These are phyloP conservation scores for Hypomyces rosellus DNA, from an alignment of 2,329 filamentous ascomycete species.

Conservation along the genomic window DNA sequence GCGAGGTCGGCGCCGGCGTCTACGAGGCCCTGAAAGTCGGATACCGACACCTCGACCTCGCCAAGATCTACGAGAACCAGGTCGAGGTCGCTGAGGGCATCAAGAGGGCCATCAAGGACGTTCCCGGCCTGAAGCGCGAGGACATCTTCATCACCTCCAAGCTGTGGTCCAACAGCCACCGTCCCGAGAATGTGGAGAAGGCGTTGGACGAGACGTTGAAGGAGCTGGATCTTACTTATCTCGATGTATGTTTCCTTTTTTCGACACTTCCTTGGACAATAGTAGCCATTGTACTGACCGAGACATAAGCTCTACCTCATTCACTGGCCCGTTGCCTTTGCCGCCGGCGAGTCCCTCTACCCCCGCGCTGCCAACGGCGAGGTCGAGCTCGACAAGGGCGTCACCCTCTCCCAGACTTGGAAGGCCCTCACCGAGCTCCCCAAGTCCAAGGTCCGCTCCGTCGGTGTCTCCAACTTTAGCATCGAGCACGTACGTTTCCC, in stretches of 20 bases:
- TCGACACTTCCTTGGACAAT: too few species aligned
- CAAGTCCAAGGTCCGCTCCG: constrained; percentile 56
- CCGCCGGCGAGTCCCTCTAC: constrained; percentile 36
- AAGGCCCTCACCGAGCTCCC: constrained; percentile 50
- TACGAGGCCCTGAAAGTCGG: constrained; percentile 56
- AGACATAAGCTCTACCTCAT: constrained; percentile 49
- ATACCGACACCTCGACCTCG: constrained; percentile 55
- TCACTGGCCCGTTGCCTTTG: constrained; percentile 54
- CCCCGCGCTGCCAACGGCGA: constrained; percentile 32
- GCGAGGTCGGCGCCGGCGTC: constrained; percentile 58
- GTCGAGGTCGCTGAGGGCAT: constrained; percentile 51
- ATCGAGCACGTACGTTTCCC: constrained; percentile 40
- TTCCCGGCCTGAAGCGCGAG: constrained; percentile 44
- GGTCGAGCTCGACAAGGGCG: constrained; percentile 37
- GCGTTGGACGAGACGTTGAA: constrained; percentile 51
- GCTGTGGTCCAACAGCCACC: constrained; percentile 53
- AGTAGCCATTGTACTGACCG: neutral
- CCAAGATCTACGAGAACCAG: constrained; percentile 59
- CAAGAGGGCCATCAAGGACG: constrained; percentile 37
- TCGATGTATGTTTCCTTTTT: constrained; percentile 37
- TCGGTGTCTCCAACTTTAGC: constrained; percentile 69
- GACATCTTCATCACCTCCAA: constrained; percentile 52
- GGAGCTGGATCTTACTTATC: constrained; percentile 50
- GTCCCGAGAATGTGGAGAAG: constrained; percentile 51
- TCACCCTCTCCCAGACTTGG: constrained; percentile 39